Evolutionary conservation across 495 filamentous ascomycete genomes (phyloP), one percentile per base, ranked within the genome.

Genomic region (Annulohypoxylon bovei): DNA sequence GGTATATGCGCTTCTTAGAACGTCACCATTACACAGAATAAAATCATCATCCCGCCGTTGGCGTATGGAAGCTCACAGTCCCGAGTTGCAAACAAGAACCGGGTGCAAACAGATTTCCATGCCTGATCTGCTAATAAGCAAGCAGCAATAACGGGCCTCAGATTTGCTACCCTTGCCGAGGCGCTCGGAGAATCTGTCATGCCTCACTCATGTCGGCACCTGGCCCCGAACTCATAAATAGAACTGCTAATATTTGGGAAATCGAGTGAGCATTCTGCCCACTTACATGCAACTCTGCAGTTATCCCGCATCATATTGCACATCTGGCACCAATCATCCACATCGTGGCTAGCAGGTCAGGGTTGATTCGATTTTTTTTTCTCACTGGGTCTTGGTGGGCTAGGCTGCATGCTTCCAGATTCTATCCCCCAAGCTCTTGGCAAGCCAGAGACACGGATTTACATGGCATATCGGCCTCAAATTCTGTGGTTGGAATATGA

Each of bases 241-340:
- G 23, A 42, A 40, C 58, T 35, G 22, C 18, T 40, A 32, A 6
- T 14, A 46, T 22, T 35, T 35, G 32, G 32, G 32, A 20, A 22
- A 18, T 22, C 4, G 18, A 22, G 16, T 7, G 16, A 46, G 4
- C 40, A 20, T 50, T 28, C 47, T 27, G 28, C 14, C 49, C 47
- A 33, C 33, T 39, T 62, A 60, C 40, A 39, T 47, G 33, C 55
- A 53, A 1, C 39, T 44, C 33, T 63, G 61, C 49, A 53, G 57
- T 28, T 35, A n/a, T 42, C 40, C 62, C 62, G 68, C 50, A 66
- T 71, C 37, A 53, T 56, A 59, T 55, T 67, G 69, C 22, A 67
- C 63, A 54, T 67, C 63, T 67, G 63, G 63, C 69, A 67, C 69
- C 69, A 71, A 71, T 71, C 69, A 55, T 20, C 14, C 59, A 52